Conservation (phyloP, 345 rosid genomes). For the Mercurialis annua region DNA sequence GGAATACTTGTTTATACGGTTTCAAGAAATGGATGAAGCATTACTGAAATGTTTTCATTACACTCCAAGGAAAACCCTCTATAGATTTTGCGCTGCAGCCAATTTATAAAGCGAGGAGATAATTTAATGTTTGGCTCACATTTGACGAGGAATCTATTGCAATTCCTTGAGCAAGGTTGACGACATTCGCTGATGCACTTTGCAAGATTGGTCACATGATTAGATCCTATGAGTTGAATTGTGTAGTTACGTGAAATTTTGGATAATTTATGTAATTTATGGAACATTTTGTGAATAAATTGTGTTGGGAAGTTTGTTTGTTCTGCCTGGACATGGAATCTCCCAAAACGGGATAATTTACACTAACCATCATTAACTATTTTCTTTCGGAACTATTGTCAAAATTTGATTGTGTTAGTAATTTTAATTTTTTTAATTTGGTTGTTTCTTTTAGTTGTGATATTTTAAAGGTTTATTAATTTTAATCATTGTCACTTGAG, state of each 20-base stretch:
- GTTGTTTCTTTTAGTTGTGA: too few species aligned
- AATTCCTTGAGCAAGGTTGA: neutral
- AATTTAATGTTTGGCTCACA: neutral
- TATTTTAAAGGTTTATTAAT: too few species aligned
- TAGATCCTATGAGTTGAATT: too few species aligned
- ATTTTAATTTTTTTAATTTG: too few species aligned
- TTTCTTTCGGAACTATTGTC: too few species aligned
- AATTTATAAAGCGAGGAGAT: neutral
- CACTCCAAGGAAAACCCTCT: too few species aligned
- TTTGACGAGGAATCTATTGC: neutral
- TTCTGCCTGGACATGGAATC: neutral
- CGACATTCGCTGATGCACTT: neutral
- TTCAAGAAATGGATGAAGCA: neutral
- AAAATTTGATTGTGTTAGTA: too few species aligned
- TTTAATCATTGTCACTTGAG: too few species aligned
- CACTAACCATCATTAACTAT: too few species aligned
- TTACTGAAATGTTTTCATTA: neutral
- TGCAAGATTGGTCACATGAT: too few species aligned
- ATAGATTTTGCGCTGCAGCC: neutral
- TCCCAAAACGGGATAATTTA: neutral
- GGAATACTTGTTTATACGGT: neutral
- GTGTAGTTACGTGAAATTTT: slow-evolving; percentile 19
- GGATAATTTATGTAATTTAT: slow-evolving; percentile 16
- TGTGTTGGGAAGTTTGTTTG: neutral
- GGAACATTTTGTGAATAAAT: neutral